Conservation (phyloP, 345 rosid genomes). For the Lepidium sativum region DNA sequence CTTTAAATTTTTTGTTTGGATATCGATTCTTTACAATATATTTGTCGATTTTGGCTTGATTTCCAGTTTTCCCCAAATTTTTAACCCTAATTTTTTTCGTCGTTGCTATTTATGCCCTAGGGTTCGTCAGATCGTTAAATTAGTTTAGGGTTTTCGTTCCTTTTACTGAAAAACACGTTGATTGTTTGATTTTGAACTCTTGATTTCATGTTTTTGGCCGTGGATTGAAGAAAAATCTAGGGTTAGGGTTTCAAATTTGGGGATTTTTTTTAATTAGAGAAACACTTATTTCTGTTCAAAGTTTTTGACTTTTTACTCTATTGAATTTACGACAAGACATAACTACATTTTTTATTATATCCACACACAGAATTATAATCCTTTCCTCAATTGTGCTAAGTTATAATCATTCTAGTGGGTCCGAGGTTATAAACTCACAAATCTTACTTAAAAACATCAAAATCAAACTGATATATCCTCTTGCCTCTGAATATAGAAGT, state of each 20-base stretch:
- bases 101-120: not conserved
- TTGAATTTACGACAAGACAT: not conserved
- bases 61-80: constrained; percentile 11
- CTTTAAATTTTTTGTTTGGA: not conserved
- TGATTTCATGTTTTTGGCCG: constrained; percentile 18
- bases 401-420: constrained; percentile 3
- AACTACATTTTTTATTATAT: not conserved
- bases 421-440: not conserved
- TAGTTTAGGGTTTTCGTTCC: constrained; percentile 9
- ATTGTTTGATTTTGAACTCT: not conserved
- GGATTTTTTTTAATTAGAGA: constrained; percentile 13
- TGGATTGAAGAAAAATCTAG: constrained; percentile 27
- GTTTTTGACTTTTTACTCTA: constrained; percentile 9
- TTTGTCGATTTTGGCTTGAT: not conserved
- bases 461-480: not conserved
- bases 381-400: not conserved
- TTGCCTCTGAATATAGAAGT: not conserved
- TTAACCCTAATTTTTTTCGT: not conserved
- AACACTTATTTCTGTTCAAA: not conserved
- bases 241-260: constrained; percentile 32
- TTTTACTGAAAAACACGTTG: not conserved
- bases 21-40: not conserved
- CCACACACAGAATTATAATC: not conserved
- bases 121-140: constrained; percentile 13
- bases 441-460: not conserved